Evolutionary conservation across 1,284 basidiomycete genomes (phyloP).

Genomic region (Wallemia hederae): DNA sequence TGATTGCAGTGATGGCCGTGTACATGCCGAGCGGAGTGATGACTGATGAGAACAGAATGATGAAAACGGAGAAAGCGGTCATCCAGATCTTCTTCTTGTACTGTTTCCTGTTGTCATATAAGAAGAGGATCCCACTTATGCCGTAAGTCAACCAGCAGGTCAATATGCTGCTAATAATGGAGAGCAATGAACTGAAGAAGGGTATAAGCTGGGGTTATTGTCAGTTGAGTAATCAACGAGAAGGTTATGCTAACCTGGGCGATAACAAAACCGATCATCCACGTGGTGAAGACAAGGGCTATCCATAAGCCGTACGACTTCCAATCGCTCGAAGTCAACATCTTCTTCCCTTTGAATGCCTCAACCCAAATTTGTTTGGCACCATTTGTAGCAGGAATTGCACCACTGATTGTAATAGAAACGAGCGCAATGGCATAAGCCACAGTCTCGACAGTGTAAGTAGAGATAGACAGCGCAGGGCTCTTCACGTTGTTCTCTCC

Average conservation of each 20-base stretch:
- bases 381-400: not conserved
- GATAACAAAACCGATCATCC: conserved; percentile 14
- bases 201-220: conserved; percentile 12
- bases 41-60: not conserved
- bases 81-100: not conserved
- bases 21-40: not conserved
- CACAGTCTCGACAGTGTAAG: not conserved
- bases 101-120: conserved; percentile 7
- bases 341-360: not conserved
- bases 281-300: conserved; percentile 7
- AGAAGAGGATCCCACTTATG: conserved; percentile 12
- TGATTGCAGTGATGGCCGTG: not conserved
- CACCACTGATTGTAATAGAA: not conserved
- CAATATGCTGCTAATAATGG: conserved; percentile 14
- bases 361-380: not conserved
- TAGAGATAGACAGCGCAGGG: not conserved
- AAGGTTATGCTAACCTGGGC: no score
- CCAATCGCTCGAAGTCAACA: not conserved
- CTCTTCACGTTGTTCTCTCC: not conserved
- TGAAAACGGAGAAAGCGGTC: not conserved
- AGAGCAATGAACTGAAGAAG: conserved; percentile 16
- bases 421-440: not conserved
- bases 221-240: no score
- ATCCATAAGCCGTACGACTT: not conserved
- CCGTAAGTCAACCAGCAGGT: conserved; percentile 15